Base-by-base conservation (phyloP, 768 basidiomycete genomes). In the Rhizopogon vinicolor region DNA sequence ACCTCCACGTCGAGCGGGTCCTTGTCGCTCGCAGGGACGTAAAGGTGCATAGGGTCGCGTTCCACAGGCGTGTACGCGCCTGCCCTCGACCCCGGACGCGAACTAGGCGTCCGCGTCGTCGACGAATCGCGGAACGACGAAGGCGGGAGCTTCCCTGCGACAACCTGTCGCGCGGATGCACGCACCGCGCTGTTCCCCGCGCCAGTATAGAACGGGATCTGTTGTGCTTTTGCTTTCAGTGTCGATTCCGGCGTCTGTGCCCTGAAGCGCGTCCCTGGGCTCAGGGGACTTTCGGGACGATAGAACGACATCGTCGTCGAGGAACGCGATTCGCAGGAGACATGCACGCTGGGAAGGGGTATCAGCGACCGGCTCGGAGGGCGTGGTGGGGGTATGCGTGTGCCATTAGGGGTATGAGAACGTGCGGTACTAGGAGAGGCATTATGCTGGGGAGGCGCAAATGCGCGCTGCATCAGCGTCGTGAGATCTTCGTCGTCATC, bases 1-100 rank as follows among this genome's bases (percentile, higher is more conserved):
- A 96, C 84, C 68, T 93, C 89, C 4, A 74, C 68, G 67, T 96
- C 93, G 29, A 96, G 81, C 1, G 92, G 93, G 67, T 96, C 93
- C 55, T 81, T 81, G 46, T 74, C 61, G 67, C 86, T 91, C 3
- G 74, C 74, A 2, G 86, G 84, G 25, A 80, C 70, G 68, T 93
- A 93, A 60, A 82, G 72, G 58, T 86, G 80, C 55, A 80, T 59
- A 0, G 84, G 81, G 50, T 75, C 71, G 51, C 64, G 63, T 52
- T 86, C 83, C 61, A 77, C 67, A 0, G 87, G 87, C 5, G 88
- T 88, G 59, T 79, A 79, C 28, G 81, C 79, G 14, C 85, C 89
- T 8, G 79, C 60, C 3, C 90, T 84, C 7, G 87, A 89, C 12
- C 78, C 75, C 18, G 89, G 77, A 25, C 89, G 76, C 10, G 88